Evolutionary conservation across 371 early-diverging fungal genomes (phyloP), one percentile per base, ranked within the genome.

Genomic region (Mucor indicus): DNA sequence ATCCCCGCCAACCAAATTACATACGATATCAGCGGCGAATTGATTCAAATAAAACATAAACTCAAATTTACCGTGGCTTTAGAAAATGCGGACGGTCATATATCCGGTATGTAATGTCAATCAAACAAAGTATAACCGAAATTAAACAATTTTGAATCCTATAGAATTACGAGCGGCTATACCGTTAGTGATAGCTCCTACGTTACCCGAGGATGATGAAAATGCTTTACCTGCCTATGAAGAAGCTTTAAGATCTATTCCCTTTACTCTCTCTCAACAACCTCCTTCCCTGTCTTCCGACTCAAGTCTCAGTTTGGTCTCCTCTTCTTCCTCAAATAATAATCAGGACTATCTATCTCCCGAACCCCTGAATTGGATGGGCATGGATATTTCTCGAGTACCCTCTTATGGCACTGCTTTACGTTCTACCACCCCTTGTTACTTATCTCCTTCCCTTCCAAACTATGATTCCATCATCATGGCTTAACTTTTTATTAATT

Each of bases 201-300:
- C 57, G 32, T 31, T 48, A 15, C 54, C 54, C 29, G 43, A 50
- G 27, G 57, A 66, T 8, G 57, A 58, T 30, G 36, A 32, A 19
- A 40, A 48, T 22, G 13, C 24, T 2, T 46, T 75, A 24, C 71
- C 75, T 22, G 62, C 71, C 20, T 75, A 75, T 52, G 67, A 71
- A 55, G 67, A 66, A 20, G 63, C 66, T 20, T 66, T 67, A 62
- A 47, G 53, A 43, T 55, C 70, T 1, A 35, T 62, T 23, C 69
- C 69, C 3, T 16, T 6, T 5, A 12, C 32, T 8, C 22, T 33
- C 4, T 43, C 44, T 13, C 25, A 43, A 19, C 31, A 29, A 20
- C 17, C 20, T 13, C 22, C 41, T 13, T 49, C 50, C n/a, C 16
- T 48, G 20, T 31, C 40, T 13, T 47, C 47, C 8, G 9, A 19